phyloP scores from a whole-genome alignment of 2,329 filamentous ascomycete genomes.

The Fusarium lateritium region DNA sequence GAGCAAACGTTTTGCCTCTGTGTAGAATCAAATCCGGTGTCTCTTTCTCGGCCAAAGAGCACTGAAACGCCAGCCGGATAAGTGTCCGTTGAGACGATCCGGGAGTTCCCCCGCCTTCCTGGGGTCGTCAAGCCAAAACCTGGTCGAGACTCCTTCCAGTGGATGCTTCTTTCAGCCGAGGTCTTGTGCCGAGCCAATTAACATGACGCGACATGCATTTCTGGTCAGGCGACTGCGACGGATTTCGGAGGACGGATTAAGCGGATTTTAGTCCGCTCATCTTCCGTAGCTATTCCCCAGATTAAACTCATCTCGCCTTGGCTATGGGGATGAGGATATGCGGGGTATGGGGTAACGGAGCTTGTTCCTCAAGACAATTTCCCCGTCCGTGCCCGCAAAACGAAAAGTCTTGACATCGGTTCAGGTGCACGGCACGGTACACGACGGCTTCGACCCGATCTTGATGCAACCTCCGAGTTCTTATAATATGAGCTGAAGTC shows the following conservation, averaged over 20 bases:
- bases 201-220: neutral
- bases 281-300: neutral
- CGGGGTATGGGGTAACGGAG: slow-evolving; percentile 5
- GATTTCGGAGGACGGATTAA: neutral
- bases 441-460: neutral
- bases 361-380: neutral
- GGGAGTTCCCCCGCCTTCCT: neutral
- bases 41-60: neutral
- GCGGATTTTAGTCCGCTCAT: neutral
- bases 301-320: neutral
- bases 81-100: neutral
- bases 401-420: neutral
- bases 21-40: neutral
- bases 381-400: neutral
- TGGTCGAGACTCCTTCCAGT: neutral
- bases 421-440: neutral
- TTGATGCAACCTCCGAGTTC: neutral
- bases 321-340: neutral
- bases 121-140: neutral
- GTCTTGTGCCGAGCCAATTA: neutral
- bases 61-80: neutral
- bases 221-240: neutral
- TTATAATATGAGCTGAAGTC: neutral
- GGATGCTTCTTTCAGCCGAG: neutral
- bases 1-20: neutral